Percentiles rank a stretch among this genome's conserved stretches.
phyloP scores from a whole-genome alignment of 2,329 filamentous ascomycete genomes.

The Pochonia chlamydosporia region DNA sequence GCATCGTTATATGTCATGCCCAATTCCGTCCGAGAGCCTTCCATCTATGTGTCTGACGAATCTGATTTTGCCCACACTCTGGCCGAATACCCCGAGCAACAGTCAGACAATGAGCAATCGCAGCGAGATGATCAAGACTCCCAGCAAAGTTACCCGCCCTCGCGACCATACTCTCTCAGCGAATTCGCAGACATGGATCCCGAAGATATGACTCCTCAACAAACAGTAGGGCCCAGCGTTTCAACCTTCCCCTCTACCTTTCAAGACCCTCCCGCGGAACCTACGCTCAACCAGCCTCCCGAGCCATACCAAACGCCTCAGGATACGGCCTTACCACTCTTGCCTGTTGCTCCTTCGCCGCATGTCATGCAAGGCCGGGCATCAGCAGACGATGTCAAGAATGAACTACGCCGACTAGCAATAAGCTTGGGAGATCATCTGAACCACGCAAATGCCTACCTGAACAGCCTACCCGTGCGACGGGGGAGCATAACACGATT shows the following conservation, averaged over 20 bases:
- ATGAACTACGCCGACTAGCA: conserved; percentile 44
- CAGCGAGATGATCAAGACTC: conserved; percentile 9
- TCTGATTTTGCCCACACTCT: conserved; percentile 40
- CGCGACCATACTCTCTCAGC: conserved; percentile 31
- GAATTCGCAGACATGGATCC: conserved; percentile 36
- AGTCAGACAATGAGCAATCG: conserved; percentile 10
- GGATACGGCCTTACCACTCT: conserved; percentile 25
- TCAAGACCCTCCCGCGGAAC: conserved; percentile 14
- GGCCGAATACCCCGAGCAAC: conserved; percentile 19
- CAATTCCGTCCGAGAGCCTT: conserved; percentile 43
- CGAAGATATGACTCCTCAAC: conserved; percentile 27
- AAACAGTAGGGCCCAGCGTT: conserved; percentile 17
- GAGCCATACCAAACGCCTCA: conserved; percentile 8
- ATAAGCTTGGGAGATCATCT: conserved; percentile 45
- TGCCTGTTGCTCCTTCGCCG: conserved; percentile 40
- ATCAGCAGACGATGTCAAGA: conserved; percentile 43
- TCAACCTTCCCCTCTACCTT: conserved; percentile 5
- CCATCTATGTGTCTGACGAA: conserved; percentile 57
- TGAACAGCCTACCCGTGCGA: conserved; percentile 33
- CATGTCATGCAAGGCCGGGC: conserved; percentile 51
- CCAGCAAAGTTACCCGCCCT: conserved; percentile 10
- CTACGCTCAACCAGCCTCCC: conserved; percentile 12
- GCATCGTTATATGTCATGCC: conserved; percentile 46
- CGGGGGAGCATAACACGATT: conserved; percentile 24
- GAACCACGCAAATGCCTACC: conserved; percentile 37